Evolutionary conservation across 1,284 basidiomycete genomes (phyloP).

Genomic region (Cutaneotrichosporon sp.): DNA sequence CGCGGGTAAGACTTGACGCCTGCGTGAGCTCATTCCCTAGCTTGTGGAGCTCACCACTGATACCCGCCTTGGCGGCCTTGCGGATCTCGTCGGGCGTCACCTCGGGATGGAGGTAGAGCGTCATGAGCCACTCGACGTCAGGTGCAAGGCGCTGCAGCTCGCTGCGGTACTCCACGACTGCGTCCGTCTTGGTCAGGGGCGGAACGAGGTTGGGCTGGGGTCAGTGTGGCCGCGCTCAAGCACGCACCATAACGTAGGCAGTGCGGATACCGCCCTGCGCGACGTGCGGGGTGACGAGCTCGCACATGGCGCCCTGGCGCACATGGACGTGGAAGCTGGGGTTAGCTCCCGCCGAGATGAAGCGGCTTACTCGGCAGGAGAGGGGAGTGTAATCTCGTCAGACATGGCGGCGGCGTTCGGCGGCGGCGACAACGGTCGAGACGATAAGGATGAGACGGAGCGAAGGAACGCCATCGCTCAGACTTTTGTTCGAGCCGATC

Average conservation of each 20-base stretch:
- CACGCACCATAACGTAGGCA: constrained; percentile 90
- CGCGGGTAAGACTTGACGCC: constrained; percentile 97
- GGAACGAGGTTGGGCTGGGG: constrained; percentile 86
- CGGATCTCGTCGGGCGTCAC: constrained; percentile 86
- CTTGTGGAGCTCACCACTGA: constrained; percentile 55
- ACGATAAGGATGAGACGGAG: no score
- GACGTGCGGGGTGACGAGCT: constrained; percentile 87
- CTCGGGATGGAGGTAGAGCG: constrained; percentile 85
- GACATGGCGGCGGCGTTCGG: neutral
- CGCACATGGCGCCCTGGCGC: constrained; percentile 74
- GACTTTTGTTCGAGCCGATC: no score
- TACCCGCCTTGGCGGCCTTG: constrained; percentile 78
- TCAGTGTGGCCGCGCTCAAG: neutral
- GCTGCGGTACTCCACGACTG: constrained; percentile 74
- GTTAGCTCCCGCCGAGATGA: constrained; percentile 4
- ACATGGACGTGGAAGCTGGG: constrained; percentile 88
- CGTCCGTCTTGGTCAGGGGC: constrained; percentile 78
- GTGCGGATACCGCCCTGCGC: constrained; percentile 79
- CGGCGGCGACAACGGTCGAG: no score
- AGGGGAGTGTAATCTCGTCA: constrained; percentile 51
- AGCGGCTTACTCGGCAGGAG: constrained; percentile 69
- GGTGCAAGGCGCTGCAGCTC: constrained; percentile 72
- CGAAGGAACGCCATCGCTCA: no score
- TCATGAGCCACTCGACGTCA: constrained; percentile 83
- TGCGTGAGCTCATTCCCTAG: constrained; percentile 30